Evolutionary conservation across 2,329 filamentous ascomycete species (phyloP).

Genomic region (Cladosporium cucumerinum): DNA sequence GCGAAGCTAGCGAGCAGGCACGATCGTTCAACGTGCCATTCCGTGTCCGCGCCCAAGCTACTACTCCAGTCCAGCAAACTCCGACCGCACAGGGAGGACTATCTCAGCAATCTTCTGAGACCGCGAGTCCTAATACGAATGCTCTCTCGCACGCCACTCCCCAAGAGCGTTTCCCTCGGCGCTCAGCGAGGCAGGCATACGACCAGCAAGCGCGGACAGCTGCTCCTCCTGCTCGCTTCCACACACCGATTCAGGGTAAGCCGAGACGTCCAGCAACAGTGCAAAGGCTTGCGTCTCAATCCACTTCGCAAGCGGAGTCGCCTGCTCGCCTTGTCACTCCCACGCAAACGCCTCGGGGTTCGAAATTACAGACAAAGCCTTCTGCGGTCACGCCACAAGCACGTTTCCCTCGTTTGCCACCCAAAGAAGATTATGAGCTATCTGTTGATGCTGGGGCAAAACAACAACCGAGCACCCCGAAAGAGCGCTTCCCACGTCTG

Average conservation of each 20-base stretch:
- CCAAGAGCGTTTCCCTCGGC: constrained; percentile 21
- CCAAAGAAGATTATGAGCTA: constrained; percentile 4
- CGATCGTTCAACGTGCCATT: not conserved
- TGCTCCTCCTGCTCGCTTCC: constrained; percentile 27
- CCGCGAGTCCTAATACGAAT: not conserved
- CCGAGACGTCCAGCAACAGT: constrained; percentile 28
- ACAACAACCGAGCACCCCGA: not conserved
- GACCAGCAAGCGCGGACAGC: constrained; percentile 27
- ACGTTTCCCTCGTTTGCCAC: constrained; percentile 6
- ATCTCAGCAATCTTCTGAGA: not conserved
- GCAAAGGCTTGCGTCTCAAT: constrained; percentile 26
- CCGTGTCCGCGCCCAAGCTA: not conserved
- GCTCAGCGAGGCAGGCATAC: constrained; percentile 22
- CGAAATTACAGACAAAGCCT: not conserved
- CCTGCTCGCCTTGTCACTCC: not conserved
- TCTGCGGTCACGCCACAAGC: not conserved
- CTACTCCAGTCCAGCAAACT: not conserved
- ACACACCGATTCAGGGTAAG: constrained; percentile 25
- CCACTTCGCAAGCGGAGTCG: not conserved
- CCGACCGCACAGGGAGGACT: not conserved
- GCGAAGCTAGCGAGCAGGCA: not conserved
- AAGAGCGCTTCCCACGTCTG: constrained; percentile 13
- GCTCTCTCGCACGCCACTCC: not conserved
- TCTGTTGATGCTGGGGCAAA: not conserved
- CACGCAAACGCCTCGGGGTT: not conserved